Conservation (phyloP, 2,329 filamentous ascomycete genomes). For the Aspergillus caelatus region DNA sequence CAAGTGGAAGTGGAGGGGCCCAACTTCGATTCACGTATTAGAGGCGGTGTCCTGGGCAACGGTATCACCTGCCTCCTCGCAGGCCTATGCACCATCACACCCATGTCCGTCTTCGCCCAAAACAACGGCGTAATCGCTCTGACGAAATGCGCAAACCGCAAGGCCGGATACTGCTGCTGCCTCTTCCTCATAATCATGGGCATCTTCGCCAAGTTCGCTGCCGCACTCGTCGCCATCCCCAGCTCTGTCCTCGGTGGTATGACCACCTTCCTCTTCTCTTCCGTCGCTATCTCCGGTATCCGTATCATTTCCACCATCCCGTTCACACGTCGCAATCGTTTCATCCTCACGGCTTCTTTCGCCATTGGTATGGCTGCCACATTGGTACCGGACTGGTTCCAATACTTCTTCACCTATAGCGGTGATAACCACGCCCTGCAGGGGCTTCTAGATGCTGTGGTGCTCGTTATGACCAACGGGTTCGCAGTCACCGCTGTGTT, state of each 20-base stretch:
- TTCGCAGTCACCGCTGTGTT: constrained; percentile 70
- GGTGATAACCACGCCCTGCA: constrained; percentile 70
- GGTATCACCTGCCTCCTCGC: constrained; percentile 66
- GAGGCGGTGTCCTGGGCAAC: constrained; percentile 69
- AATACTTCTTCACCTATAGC: constrained; percentile 49
- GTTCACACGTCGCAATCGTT: constrained; percentile 67
- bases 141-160: constrained; percentile 69
- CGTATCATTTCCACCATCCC: constrained; percentile 65
- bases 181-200: constrained; percentile 71
- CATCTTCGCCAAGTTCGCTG: constrained; percentile 71
- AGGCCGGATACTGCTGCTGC: constrained; percentile 67
- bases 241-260: constrained; percentile 50
- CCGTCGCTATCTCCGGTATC: constrained; percentile 67
- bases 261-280: constrained; percentile 68
- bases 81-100: constrained; percentile 67
- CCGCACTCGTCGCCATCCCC: constrained; percentile 68
- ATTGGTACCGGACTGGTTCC: constrained; percentile 52
- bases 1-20: constrained; percentile 65
- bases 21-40: constrained; percentile 69
- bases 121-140: constrained; percentile 72
- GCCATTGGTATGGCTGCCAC: constrained; percentile 61
- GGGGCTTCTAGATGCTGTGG: constrained; percentile 53
- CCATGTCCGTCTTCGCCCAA: constrained; percentile 69
- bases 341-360: constrained; percentile 65
- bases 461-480: constrained; percentile 68